These are phyloP conservation scores for Plasmodium inui DNA, from an alignment of 169 alveolate species.

Conservation along the genomic window DNA sequence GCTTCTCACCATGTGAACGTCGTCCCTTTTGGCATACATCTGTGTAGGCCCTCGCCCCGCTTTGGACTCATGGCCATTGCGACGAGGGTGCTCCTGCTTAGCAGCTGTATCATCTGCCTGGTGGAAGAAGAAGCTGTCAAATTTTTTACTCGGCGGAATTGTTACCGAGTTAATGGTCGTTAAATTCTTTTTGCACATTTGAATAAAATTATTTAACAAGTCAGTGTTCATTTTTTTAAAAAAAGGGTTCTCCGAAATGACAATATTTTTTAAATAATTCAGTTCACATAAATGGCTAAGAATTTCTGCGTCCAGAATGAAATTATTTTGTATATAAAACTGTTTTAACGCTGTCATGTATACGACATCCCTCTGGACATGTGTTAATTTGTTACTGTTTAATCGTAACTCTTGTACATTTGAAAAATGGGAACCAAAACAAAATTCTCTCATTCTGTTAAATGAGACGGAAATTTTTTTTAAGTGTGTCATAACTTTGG, in stretches of 20 bases:
- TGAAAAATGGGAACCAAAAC: slow-evolving; percentile 58
- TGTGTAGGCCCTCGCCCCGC: neutral
- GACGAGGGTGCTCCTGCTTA: neutral
- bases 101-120: slow-evolving; percentile 8
- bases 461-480: slow-evolving; percentile 80
- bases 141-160: slow-evolving; percentile 30
- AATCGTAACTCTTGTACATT: slow-evolving; percentile 53
- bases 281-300: slow-evolving; percentile 31
- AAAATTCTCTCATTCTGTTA: slow-evolving; percentile 76
- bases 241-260: slow-evolving; percentile 63
- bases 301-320: slow-evolving; percentile 18
- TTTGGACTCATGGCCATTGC: neutral
- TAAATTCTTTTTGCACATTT: slow-evolving; percentile 22
- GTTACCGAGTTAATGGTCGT: slow-evolving; percentile 37
- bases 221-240: slow-evolving; percentile 42
- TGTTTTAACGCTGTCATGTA: slow-evolving; percentile 54
- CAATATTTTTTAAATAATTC: slow-evolving; percentile 53
- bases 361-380: slow-evolving; percentile 48
- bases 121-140: slow-evolving; percentile 17
- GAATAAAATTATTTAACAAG: slow-evolving; percentile 36
- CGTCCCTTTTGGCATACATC: neutral
- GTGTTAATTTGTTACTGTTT: slow-evolving; percentile 43
- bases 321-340: slow-evolving; percentile 53
- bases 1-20: slow-evolving; percentile 4
- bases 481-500: slow-evolving; percentile 75